Evolutionary conservation across 306 rosid genomes (phyloP), one percentile per base, ranked within the genome.

Genomic region (Quercus engelmannii): DNA sequence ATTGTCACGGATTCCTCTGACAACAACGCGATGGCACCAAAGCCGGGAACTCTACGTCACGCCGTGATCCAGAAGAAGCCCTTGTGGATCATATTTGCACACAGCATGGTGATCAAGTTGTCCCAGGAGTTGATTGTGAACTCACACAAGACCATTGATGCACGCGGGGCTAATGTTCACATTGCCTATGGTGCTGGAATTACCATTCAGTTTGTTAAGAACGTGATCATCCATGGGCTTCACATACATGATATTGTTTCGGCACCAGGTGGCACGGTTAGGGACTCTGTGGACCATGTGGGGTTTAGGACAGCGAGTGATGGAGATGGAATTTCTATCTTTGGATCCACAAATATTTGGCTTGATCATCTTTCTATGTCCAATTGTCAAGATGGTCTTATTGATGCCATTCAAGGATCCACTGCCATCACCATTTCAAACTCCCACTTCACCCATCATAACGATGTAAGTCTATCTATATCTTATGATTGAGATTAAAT

Each of bases 61-160:
- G 98, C 86, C 0, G 91, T 19, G 0, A 4, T 84, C 64, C 98
- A 85, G 28, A 80, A 62, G 18, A 78, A 55, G 5, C 99, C 99
- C 1, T 71, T 95, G 14, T 95, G 99, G 99, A 95, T 95, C 87
- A 86, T 76, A 6, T 92, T 95, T 21, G 57, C 43, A 0, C 86
- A 49, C 0, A 86, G 85, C 88, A 95, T 95, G 99, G 12, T 52
- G 23, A 95, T 95, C 58, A 85, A 13, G 28, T 52, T 95, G 49
- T 41, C 74, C 0, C 78, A 85, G 17, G 99, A 95, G 83, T 74
- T 95, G n/a, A 0, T 95, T 14, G 17, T 95, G 3, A n/a, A 80
- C 0, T 88, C 94, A 1, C 79, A 95, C 81, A 95, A 95, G 89
- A 95, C 99, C 71, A 90, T 95, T 12, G 99, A 95, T 15, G 99